These are phyloP conservation scores for Fusarium continuum DNA, from an alignment of 2,329 filamentous ascomycete genomes.

Conservation along the genomic window DNA sequence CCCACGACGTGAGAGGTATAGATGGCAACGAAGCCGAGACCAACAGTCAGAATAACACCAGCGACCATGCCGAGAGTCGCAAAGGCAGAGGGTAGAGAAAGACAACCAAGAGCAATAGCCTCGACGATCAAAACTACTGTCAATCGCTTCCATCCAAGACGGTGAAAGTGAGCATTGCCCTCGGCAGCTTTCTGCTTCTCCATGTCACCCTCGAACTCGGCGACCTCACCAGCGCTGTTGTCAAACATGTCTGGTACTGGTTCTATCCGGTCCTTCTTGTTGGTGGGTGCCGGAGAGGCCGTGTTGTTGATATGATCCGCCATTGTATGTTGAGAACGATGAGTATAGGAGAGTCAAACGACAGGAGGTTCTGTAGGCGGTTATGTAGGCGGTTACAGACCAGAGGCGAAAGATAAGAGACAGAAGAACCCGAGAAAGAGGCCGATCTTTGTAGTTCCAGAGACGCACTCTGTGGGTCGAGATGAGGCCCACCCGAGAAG, in stretches of 20 bases:
- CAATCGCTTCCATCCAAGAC: constrained; percentile 65
- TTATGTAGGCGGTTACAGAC: not conserved
- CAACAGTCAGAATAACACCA: constrained; percentile 55
- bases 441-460: constrained; percentile 25
- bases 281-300: constrained; percentile 9
- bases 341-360: not conserved
- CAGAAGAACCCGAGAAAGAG: constrained; percentile 32
- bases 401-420: constrained; percentile 7
- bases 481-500: constrained; percentile 12
- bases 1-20: constrained; percentile 59
- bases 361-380: constrained; percentile 4
- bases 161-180: constrained; percentile 60
- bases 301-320: constrained; percentile 31
- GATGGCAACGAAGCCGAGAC: constrained; percentile 57
- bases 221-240: constrained; percentile 44
- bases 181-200: constrained; percentile 58
- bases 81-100: constrained; percentile 62
- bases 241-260: constrained; percentile 41
- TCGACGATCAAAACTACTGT: constrained; percentile 65
- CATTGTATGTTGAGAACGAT: not conserved
- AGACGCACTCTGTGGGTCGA: constrained; percentile 10
- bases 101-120: constrained; percentile 63
- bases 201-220: constrained; percentile 55
- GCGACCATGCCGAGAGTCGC: constrained; percentile 63
- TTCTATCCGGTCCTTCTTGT: constrained; percentile 14